Evolutionary conservation across 2,329 filamentous ascomycete genomes (phyloP).

Genomic region (Keithomyces neogunnii): DNA sequence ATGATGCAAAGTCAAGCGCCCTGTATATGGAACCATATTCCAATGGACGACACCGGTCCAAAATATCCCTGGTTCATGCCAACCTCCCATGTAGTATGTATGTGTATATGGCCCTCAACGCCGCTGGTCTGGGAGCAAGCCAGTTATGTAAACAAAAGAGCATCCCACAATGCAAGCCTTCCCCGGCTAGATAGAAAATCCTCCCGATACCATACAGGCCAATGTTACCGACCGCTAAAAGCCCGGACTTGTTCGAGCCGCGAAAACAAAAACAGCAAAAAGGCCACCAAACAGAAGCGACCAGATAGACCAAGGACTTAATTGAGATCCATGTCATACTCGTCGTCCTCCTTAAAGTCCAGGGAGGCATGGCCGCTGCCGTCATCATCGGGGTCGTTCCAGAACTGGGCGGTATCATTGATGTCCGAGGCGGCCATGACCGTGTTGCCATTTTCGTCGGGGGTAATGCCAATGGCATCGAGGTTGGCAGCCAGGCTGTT

Average conservation of each 20-base stretch:
- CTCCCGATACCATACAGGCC: not conserved
- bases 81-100: not conserved
- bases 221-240: not conserved
- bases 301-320: slow-evolving; percentile 14
- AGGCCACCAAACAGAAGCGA: slow-evolving; percentile 13
- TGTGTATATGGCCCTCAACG: slow-evolving; percentile 8
- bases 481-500: slow-evolving; percentile 33
- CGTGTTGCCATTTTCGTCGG: slow-evolving; percentile 28
- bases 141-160: not conserved
- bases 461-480: slow-evolving; percentile 28
- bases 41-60: not conserved
- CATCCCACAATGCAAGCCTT: slow-evolving; percentile 1
- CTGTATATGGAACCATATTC: slow-evolving; percentile 5
- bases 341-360: slow-evolving; percentile 90
- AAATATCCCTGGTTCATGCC: not conserved
- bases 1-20: slow-evolving; percentile 2
- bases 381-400: slow-evolving; percentile 63
- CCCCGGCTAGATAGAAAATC: not conserved
- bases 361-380: slow-evolving; percentile 57
- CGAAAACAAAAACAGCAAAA: not conserved
- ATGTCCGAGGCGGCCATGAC: slow-evolving; percentile 34
- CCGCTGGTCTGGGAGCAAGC: slow-evolving; percentile 1
- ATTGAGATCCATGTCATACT: slow-evolving; percentile 74
- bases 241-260: not conserved
- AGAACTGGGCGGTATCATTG: slow-evolving; percentile 47